These are phyloP conservation scores for Abrus precatorius DNA, from an alignment of 306 rosid species.

Conservation along the genomic window DNA sequence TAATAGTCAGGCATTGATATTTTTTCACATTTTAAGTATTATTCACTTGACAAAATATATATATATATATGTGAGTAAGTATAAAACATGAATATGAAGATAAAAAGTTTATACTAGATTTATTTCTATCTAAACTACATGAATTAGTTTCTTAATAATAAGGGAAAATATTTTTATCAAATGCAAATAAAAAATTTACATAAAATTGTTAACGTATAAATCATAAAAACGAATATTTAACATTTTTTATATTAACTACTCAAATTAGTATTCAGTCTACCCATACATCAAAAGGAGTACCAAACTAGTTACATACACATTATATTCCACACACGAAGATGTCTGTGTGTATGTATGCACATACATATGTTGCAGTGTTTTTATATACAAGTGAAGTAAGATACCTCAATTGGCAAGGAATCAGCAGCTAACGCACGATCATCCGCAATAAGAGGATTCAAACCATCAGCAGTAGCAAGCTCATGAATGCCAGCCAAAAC, in stretches of 20 bases:
- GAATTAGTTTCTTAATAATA: background rate
- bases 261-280: background rate
- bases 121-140: background rate
- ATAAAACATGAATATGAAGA: background rate
- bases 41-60: background rate
- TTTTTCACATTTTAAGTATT: background rate
- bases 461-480: slow-evolving; percentile 93
- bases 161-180: background rate
- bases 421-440: slow-evolving; percentile 97
- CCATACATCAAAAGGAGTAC: background rate
- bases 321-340: slow-evolving; percentile 6
- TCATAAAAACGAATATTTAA: background rate
- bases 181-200: background rate
- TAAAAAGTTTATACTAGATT: too few species aligned
- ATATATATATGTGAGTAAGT: background rate
- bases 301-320: background rate
- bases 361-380: slow-evolving; percentile 11
- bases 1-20: background rate
- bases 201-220: background rate
- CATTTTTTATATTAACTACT: background rate
- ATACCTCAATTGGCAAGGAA: slow-evolving; percentile 93
- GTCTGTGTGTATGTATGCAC: slow-evolving; percentile 15
- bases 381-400: background rate
- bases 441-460: slow-evolving; percentile 85
- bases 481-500: slow-evolving; percentile 96